These are phyloP conservation scores for Alloteropsis angusta DNA, from an alignment of 202 grass and related monocot genomes.

Conservation along the genomic window DNA sequence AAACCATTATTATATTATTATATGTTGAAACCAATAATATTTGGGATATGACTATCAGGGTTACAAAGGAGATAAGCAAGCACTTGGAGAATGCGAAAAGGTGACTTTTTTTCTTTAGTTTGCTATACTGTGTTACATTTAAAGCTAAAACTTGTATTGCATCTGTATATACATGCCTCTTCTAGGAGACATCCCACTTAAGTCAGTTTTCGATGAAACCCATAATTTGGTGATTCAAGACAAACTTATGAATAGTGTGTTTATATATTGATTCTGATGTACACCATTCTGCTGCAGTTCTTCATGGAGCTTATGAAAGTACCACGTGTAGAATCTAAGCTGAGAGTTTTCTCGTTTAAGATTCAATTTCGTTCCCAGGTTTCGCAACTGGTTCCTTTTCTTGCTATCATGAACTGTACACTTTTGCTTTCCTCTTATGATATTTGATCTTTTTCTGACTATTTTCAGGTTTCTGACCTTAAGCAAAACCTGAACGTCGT, in stretches of 20 bases:
- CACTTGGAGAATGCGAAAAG: constrained; percentile 88
- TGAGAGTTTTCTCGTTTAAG: constrained; percentile 94
- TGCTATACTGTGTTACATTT: constrained; percentile 8
- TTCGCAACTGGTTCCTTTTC: constrained; percentile 9
- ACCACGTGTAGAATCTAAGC: constrained; percentile 91
- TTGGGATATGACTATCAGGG: constrained; percentile 46
- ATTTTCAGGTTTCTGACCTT: constrained; percentile 81
- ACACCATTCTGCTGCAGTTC: constrained; percentile 46
- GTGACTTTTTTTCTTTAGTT: constrained; percentile 41
- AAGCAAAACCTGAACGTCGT: constrained; percentile 75
- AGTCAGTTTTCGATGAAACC: not conserved
- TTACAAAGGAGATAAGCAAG: constrained; percentile 92
- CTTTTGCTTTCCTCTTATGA: constrained; percentile 28
- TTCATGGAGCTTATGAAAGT: constrained; percentile 98
- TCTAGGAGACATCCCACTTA: not conserved
- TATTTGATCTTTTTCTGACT: constrained; percentile 25
- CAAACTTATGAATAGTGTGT: not conserved
- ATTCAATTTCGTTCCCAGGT: constrained; percentile 86
- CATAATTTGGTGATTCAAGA: not conserved
- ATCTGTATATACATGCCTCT: not conserved
- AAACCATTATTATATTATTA: constrained; percentile 18
- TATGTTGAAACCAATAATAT: constrained; percentile 19
- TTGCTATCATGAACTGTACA: constrained; percentile 1
- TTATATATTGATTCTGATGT: not conserved
- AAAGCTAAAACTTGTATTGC: not conserved